Conservation (phyloP, 306 rosid genomes). For the Astragalus membranaceus region DNA sequence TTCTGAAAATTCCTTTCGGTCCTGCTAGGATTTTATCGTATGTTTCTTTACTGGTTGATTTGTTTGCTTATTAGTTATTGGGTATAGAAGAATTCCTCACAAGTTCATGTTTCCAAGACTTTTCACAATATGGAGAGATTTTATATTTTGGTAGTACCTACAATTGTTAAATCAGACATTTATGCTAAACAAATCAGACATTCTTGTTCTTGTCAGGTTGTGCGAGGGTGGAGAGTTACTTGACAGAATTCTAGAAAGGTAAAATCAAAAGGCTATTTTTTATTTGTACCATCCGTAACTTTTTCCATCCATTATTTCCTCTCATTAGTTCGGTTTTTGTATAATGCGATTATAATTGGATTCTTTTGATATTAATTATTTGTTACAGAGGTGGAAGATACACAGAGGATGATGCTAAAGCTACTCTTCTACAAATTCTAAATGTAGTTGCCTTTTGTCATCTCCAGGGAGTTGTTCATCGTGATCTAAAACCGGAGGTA, state of each 20-base stretch:
- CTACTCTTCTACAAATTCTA: slow-evolving; percentile 75
- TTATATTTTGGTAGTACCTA: background rate
- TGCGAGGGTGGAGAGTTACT: slow-evolving; percentile 97
- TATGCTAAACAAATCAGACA: slow-evolving; percentile 10
- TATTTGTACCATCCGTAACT: background rate
- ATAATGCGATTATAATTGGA: slow-evolving; percentile 21
- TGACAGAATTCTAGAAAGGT: slow-evolving; percentile 93
- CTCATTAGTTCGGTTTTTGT: slow-evolving; percentile 6
- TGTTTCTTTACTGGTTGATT: background rate
- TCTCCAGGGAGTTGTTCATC: slow-evolving; percentile 95
- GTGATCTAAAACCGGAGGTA: slow-evolving; percentile 99
- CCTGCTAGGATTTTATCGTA: background rate
- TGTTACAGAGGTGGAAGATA: slow-evolving; percentile 90
- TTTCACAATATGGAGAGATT: background rate
- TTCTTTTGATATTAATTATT: slow-evolving; percentile 17
- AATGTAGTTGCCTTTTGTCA: slow-evolving; percentile 80
- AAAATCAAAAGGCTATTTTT: slow-evolving; percentile 27
- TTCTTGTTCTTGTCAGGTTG: slow-evolving; percentile 47
- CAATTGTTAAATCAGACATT: slow-evolving; percentile 11
- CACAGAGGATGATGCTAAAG: slow-evolving; percentile 83
- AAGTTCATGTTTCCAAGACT: background rate
- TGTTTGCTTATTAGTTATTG: background rate
- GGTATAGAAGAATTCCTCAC: slow-evolving; percentile 4
- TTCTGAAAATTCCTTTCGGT: background rate
- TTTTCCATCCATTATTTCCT: slow-evolving; percentile 4